Base-by-base conservation (phyloP, 2,329 filamentous ascomycete genomes). In the Thelonectria rubi region DNA sequence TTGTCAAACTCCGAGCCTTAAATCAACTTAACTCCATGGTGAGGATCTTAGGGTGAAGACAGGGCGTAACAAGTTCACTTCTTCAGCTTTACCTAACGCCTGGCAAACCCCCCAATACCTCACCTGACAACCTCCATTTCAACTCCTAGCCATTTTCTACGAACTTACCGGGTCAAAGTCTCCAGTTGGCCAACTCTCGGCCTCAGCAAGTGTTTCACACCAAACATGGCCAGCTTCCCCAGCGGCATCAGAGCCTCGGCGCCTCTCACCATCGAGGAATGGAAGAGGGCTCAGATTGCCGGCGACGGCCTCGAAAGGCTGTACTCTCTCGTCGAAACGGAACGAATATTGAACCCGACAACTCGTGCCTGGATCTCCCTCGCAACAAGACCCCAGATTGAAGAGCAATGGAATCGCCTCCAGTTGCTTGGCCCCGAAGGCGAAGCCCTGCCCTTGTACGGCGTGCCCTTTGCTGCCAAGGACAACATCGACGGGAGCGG, bases 401-500 rank as follows among this genome's bases (percentile, higher is more conserved):
- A 62, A 47, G 24, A 53, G 1, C 64, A 71, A 37, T 66, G 70
- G 69, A 32, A 46, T 15, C 32, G 15, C 0, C 63, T 71, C n/a
- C 56, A 69, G 24, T 3, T 58, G 5, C 62, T 63, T 7, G 34
- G 21, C 2, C 6, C 60, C 15, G 55, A 63, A 5, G 3, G 50
- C 5, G 14, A 51, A 11, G 51, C 60, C 0, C 60, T 87, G 75
- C 81, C 83, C 8, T 77, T 88, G 1, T 86, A 81, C 60, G 85
- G 85, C 14, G 76, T 87, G 2, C 85, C 85, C 0, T 88, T 87
- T 64, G 83, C 80, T 1, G 77, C 83, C 55, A 87, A 87, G 64
- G 85, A 87, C 64, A 84, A 81, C 43, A 86, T 87, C 53, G 83
- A 87, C 60, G 77, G 82, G 15, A 75, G 77, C 12, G 80, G 81